Evolutionary conservation across 371 early-diverging fungal species (phyloP), one percentile per base, ranked within the genome.

Genomic region (Mortierella sp.): DNA sequence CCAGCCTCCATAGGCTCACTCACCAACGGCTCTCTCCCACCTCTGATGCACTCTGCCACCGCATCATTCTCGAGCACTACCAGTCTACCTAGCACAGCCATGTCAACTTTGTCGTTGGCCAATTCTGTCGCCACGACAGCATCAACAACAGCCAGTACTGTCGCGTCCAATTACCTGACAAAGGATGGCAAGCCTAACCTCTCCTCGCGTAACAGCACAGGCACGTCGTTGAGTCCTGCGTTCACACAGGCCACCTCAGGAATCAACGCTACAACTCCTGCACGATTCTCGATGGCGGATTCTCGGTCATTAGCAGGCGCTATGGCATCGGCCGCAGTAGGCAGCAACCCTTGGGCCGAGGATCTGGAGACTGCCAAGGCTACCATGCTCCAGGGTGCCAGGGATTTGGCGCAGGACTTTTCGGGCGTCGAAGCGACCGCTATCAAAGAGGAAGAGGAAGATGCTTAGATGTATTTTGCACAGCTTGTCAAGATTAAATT

Each of bases 331-430:
- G 67, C 50, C 14, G 53, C 73, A 26, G n/a, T 40, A 2, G 67
- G 67, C 4, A 10, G 67, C 34, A 82, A 86, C 67, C 82, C 86
- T 19, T 86, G 86, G 86, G 86, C 86, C 5, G 86, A 86, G 37
- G 86, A 86, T 24, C n/a, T 77, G 9, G 86, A 86, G 31, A 54
- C 86, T 13, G 75, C 79, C 28, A 78, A 78, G 43, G 69, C 71
- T 5, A 74, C 70, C 19, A 43, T 74, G 43, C 51, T 73, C 24
- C 69, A 79, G 26, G 51, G 54, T 24, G 80, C 75, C 16, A 71
- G 72, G 28, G 80, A 80, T 16, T 26, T 71, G 34, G 76, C 53
- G 11, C 67, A 75, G 34, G 79, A 57, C 44, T 44, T 37, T 19
- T 37, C 67, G 54, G 61, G 61, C 57, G 37, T 69, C 43, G 80